Percentiles rank a stretch among this genome's conserved stretches.
These are phyloP conservation scores for Plenodomus biglobosus DNA, from an alignment of 2,329 filamentous ascomycete species.

Conservation along the genomic window DNA sequence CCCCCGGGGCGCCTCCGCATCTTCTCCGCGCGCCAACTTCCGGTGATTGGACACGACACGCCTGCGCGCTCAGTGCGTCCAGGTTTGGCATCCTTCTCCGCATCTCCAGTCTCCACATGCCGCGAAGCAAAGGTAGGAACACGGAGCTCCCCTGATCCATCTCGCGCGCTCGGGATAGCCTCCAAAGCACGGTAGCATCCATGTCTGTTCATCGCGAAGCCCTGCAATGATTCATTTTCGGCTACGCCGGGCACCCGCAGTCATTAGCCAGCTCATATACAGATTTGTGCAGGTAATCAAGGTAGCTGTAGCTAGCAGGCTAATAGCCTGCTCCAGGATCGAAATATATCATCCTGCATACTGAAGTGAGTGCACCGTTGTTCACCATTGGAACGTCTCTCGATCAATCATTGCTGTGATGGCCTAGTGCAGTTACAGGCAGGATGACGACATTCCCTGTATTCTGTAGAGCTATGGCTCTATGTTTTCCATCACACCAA, in stretches of 20 bases:
- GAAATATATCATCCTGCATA: too few species aligned
- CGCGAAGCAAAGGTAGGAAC: neutral
- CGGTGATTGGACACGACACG: neutral
- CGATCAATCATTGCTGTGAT: neutral
- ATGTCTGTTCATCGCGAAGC: too few species aligned
- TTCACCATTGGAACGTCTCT: too few species aligned
- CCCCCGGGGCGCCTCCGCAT: too few species aligned
- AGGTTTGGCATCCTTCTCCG: neutral
- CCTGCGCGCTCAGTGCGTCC: neutral
- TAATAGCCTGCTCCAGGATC: too few species aligned
- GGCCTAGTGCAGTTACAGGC: neutral
- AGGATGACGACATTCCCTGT: slow-evolving; percentile 12
- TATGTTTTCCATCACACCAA: slow-evolving; percentile 17
- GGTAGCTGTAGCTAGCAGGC: too few species aligned
- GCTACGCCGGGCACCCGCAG: too few species aligned
- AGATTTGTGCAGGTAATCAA: too few species aligned
- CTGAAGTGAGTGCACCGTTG: too few species aligned
- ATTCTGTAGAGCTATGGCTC: slow-evolving; percentile 21
- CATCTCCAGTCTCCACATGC: neutral
- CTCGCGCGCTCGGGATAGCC: neutral
- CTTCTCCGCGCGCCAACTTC: too few species aligned
- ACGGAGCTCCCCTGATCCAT: neutral
- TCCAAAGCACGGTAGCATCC: neutral
- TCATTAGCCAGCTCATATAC: too few species aligned
- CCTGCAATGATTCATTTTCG: too few species aligned